Evolutionary conservation across 202 grass and related monocot genomes (phyloP).

Genomic region (Tripidium arundinaceum): DNA sequence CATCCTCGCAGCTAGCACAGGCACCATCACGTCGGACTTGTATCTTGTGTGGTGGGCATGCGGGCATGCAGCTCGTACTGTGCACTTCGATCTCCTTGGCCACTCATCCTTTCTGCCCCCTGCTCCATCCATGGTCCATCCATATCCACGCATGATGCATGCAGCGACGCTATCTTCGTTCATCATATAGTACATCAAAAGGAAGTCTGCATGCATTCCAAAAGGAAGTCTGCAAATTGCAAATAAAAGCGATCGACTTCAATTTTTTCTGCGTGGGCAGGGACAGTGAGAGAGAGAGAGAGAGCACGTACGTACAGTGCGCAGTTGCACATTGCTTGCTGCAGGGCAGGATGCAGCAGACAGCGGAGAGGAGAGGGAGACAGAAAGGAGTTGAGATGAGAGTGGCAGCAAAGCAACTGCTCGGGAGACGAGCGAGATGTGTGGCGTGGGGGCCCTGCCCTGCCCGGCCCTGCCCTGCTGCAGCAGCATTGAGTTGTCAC

Average conservation of each 20-base stretch:
- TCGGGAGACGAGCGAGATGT: background rate
- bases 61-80: background rate
- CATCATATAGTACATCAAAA: too few species aligned
- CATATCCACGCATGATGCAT: too few species aligned
- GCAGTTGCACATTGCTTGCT: background rate
- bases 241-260: background rate
- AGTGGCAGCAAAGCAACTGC: background rate
- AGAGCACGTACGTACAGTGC: background rate
- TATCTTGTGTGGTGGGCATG: background rate
- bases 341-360: background rate
- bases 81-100: too few species aligned
- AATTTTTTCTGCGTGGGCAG: background rate
- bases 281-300: too few species aligned
- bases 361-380: background rate
- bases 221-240: background rate
- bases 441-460: background rate
- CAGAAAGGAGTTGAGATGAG: conserved; percentile 32
- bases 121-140: too few species aligned
- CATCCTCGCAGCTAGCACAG: too few species aligned
- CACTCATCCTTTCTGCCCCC: too few species aligned
- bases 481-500: conserved; percentile 37
- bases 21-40: too few species aligned
- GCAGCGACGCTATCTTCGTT: too few species aligned
- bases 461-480: background rate
- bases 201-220: background rate